Evolutionary conservation across 2,329 filamentous ascomycete genomes (phyloP), one percentile per base, ranked within the genome.

Genomic region (Hypoxylon rubiginosum): DNA sequence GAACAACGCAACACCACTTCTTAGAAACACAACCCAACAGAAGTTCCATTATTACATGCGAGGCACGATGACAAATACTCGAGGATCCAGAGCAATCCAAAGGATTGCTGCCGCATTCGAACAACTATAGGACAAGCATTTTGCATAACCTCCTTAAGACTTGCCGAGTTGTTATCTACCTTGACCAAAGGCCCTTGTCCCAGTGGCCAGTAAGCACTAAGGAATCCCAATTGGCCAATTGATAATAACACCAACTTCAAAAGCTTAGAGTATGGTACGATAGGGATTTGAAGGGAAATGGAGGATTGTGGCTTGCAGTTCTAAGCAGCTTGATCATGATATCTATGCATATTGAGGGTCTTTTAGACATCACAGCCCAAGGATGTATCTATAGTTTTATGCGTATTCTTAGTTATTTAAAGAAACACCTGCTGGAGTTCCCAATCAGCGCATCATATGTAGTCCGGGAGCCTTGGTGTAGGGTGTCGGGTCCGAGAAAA

Each of bases 281-380:
- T 32, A 34, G 34, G 21, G 21, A 41, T 7, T 21, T 21, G 41
- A n/a, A 41, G 21, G 17, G 3, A 9, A 19, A 13, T 49, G 43
- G 39, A 61, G 41, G 45, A 49, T 56, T 26, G 51, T 62, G 52
- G 51, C 58, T 62, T 62, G 52, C 52, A 62, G 52, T 19, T 32
- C n/a, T 36, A 10, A 39, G 7, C 28, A 41, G 10, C n/a, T 32
- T 32, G 34, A 15, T 50, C 46, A 30, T 50, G 13, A 26, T 15
- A 4, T 36, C 13, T 36, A 15, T 36, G 13, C 13, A 13, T 6
- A 15, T 2, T 15, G 34, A 36, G 34, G 45, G 7, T 48, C 45
- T 21, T 13, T 48, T 28, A 21, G 45, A 48, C 45, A 36, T 15
- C 34, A 15, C 34, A 36, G 13, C 11, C 13, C 15, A 36, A 36